Base-by-base conservation (phyloP, 257 asterid genomes). In the Lantana camara region DNA sequence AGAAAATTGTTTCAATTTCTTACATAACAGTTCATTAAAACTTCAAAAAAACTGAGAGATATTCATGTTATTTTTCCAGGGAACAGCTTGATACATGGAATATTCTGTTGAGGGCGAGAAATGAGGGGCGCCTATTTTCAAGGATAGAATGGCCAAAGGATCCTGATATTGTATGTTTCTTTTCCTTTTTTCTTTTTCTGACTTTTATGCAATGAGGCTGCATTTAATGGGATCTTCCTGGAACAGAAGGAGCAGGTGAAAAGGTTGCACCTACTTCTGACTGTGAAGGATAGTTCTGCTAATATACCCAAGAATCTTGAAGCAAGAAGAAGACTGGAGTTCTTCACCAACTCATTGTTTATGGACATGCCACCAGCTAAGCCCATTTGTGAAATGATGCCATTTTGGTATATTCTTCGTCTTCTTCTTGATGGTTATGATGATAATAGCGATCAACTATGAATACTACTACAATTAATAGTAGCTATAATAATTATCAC, bases 21-120 rank as follows among this genome's bases (percentile, higher is more conserved):
- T 27, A 27, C 4, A 27, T 10, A 45, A 51, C 47, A 42, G 4
- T 67, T 67, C 17, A 20, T 57, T 48, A 22, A 15, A 34, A 22
- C 21, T 60, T 24, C 48, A 41, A 27, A 15, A n/a, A 34, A 41
- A 40, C 17, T 46, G 19, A 23, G 45, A 32, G 46, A 49, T 32
- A 27, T 41, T 72, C 54, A 29, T 63, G 68, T 63, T 20, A 3
- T 71, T 56, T 68, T 65, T 55, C 50, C 85, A 93, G 97, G 81
- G 99, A 93, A 79, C 95, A 87, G 83, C 91, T 93, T 54, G 99
- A 90, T 80, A 87, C 97, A 3, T 93, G 99, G 99, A 79, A 85
- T 76, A 82, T 93, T 76, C 72, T 90, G 83, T 80, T 86, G 67
- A 79, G 85, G 77, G 99, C 99, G 57, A 87, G 96, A 83, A 93